Evolutionary conservation across 495 filamentous ascomycete species (phyloP), one percentile per base, ranked within the genome.

Genomic region (Penicillium roqueforti): DNA sequence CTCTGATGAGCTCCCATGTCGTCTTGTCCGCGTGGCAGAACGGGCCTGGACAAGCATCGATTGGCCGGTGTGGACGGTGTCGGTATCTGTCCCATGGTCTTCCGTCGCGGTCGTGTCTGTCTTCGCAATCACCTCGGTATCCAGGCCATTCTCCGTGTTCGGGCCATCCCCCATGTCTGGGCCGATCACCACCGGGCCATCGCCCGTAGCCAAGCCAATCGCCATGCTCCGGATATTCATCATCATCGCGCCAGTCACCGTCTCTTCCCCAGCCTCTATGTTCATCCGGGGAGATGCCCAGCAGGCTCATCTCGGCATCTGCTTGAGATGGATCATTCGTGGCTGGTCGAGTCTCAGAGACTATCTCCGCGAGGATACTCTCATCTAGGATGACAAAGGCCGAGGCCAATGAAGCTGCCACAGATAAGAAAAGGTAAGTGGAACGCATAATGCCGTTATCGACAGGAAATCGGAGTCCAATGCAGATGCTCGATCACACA

Each of bases 1-100:
- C 74, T 11, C 76, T 68, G 67, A 97, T 89, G 22, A 91, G 69
- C 55, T 95, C 74, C 69, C 89, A 95, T 47, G 95, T 76, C 28
- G 89, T 95, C 62, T 71, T 59, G 63, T 91, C 87, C 6, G 14
- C 9, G 22, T 5, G 36, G 20, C 47, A 39, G 10, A 26, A 23
- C n/a, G 47, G 23, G n/a, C 31, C 50, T 13, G 49, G 47, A 23
- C 57, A 60, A 77, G 69, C 54, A 60, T 39, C 34, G 23, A 25
- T 37, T 26, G 20, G 64, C 31, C 49, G 59, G 45, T 60, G 55
- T 40, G 20, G 53, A 48, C 47, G 58, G 40, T 32, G 38, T 40
- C 38, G 28, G 39, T 23, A 5, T 25, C 20, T 22, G 16, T 16
- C 28, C 20, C 43, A 54, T 22, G 23, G 32, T 40, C 43, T 54